These are phyloP conservation scores for Massarina eburnea DNA, from an alignment of 2,329 filamentous ascomycete species.

Conservation along the genomic window DNA sequence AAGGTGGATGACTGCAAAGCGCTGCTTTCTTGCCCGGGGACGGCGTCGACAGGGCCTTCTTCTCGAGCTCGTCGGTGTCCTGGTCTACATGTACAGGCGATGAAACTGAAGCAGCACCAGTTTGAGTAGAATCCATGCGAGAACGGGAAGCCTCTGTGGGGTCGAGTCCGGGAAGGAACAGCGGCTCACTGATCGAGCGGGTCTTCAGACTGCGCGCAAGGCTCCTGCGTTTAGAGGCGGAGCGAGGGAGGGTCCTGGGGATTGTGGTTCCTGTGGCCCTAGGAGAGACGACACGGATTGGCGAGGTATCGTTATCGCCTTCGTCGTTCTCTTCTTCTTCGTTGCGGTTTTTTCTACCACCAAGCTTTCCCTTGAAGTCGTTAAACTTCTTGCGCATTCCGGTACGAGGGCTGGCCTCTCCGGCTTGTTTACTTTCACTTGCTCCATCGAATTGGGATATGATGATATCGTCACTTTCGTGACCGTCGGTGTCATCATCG, in stretches of 20 bases:
- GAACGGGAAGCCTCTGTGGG: background rate
- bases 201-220: background rate
- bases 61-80: background rate
- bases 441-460: constrained; percentile 3
- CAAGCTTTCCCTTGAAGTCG: constrained; percentile 1
- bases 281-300: constrained; percentile 1
- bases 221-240: background rate
- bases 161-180: background rate
- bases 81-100: background rate
- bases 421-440: constrained; percentile 1
- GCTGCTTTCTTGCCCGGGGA: constrained; percentile 1
- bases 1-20: constrained; percentile 6
- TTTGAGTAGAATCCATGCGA: background rate
- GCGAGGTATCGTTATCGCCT: background rate
- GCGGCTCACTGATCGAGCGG: background rate
- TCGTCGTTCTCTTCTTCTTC: background rate
- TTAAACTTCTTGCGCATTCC: background rate
- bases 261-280: background rate
- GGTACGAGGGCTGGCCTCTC: background rate
- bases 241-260: background rate
- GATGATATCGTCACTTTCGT: background rate
- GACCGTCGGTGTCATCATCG: background rate
- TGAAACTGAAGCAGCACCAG: background rate
- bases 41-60: background rate
- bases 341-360: background rate